These are phyloP conservation scores for Friedmanniomyces endolithicus DNA, from an alignment of 495 filamentous ascomycete species.

Conservation along the genomic window DNA sequence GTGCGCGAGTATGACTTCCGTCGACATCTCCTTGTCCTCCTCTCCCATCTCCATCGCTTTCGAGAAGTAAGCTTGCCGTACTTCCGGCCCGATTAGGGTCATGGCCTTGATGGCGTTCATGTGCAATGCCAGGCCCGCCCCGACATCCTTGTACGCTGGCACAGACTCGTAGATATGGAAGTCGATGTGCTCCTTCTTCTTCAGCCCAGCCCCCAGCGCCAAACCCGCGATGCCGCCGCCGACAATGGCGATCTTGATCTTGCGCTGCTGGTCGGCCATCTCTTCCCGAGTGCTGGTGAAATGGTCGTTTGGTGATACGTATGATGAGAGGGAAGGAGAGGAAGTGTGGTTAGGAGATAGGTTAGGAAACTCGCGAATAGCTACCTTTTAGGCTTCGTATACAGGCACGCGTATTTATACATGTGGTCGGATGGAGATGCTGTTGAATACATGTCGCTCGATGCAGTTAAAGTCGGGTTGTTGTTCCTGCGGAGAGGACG, in stretches of 20 bases:
- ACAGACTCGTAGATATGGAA: conserved; percentile 19
- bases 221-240: conserved; percentile 19
- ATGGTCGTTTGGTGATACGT: not conserved
- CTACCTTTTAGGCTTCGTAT: not conserved
- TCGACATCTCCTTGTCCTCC: conserved; percentile 12
- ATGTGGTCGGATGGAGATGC: not conserved
- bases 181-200: conserved; percentile 12
- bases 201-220: conserved; percentile 11
- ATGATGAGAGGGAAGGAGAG: not conserved
- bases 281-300: not conserved
- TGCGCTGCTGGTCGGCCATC: not conserved
- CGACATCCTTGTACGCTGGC: conserved; percentile 16
- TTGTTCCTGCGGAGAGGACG: not conserved
- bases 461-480: not conserved
- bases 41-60: conserved; percentile 10
- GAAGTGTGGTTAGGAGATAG: not conserved
- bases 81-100: conserved; percentile 9
- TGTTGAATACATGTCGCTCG: conserved; percentile 1
- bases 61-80: conserved; percentile 13
- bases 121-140: conserved; percentile 15
- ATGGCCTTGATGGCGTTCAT: conserved; percentile 19
- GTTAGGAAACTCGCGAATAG: not conserved
- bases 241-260: conserved; percentile 15
- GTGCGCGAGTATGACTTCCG: conserved; percentile 15
- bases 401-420: too few relatives aligned